Conservation (phyloP, 352 stramenopile species). For the Phytophthora palmivora region DNA sequence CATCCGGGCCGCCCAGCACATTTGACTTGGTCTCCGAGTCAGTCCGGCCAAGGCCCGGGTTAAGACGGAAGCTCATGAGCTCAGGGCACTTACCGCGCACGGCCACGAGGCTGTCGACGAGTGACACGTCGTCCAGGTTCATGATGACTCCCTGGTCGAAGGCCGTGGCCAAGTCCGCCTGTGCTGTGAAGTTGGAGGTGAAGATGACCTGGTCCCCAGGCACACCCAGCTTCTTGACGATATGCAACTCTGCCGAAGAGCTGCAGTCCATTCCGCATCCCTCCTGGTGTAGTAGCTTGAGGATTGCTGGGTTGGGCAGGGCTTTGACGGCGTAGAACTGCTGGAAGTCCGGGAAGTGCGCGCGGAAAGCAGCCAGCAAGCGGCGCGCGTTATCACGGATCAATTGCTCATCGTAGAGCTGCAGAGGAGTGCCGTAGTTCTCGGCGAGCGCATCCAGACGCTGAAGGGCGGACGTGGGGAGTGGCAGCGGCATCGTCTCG, state of each 20-base stretch:
- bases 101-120: slow-evolving; percentile 79
- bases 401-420: slow-evolving; percentile 89
- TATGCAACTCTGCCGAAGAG: slow-evolving; percentile 85
- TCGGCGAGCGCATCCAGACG: slow-evolving; percentile 73
- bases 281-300: slow-evolving; percentile 84
- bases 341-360: slow-evolving; percentile 84
- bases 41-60: slow-evolving; percentile 86
- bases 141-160: slow-evolving; percentile 88
- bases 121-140: slow-evolving; percentile 88
- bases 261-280: slow-evolving; percentile 92
- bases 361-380: slow-evolving; percentile 76
- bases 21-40: slow-evolving; percentile 92
- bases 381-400: slow-evolving; percentile 83
- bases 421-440: slow-evolving; percentile 86
- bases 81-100: slow-evolving; percentile 79
- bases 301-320: slow-evolving; percentile 88
- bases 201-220: slow-evolving; percentile 86
- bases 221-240: slow-evolving; percentile 77
- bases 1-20: slow-evolving; percentile 85
- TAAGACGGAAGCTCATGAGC: slow-evolving; percentile 90
- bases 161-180: slow-evolving; percentile 71
- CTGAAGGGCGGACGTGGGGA: slow-evolving; percentile 47
- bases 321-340: slow-evolving; percentile 93
- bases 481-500: slow-evolving; percentile 58
- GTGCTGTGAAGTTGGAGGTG: slow-evolving; percentile 91